Evolutionary conservation across 768 basidiomycete genomes (phyloP), one percentile per base, ranked within the genome.

Genomic region (Lyophyllum shimeji): DNA sequence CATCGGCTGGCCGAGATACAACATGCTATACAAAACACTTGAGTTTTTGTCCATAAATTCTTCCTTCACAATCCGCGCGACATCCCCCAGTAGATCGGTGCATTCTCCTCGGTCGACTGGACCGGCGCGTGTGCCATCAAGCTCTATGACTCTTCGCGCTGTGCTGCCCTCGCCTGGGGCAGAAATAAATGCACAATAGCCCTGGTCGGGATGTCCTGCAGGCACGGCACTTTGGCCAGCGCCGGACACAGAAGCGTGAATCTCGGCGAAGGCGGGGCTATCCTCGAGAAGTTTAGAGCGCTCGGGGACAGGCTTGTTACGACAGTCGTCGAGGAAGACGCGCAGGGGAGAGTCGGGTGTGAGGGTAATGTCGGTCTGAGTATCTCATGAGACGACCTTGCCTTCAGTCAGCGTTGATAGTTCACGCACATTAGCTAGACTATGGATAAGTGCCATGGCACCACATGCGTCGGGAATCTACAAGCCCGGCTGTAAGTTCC

Each of bases 381-480:
- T n/a, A 18, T 18, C 8, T 40, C n/a, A n/a, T 18, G 15, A 17
- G 34, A 17, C 15, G 34, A 37, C 12, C 15, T 37, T 3, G 15
- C 3, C 34, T 49, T 17, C 29, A 34, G 8, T 18, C 15, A 49
- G 29, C 29, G 29, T 49, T n/a, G 23, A 17, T 5, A 9, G 27
- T 12, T 13, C 6, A 53, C 53, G 15, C 37, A 54, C 53, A 18
- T 54, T 54, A 8, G 53, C 53, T 15, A 54, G 27, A 18, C 37
- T 47, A n/a, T 53, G 52, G 13, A 53, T 37, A 13, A 53, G 34
- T 20, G 53, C 53, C 53, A 54, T 54, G n/a, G 53, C 53, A 25
- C 53, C 53, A 31, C 53, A 54, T 21, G 53, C 53, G 24, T 54
- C 48, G 25, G 13, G 53, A 40, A 48, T 48, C 46, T 48, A 17